Evolutionary conservation across 108 stramenopile genomes (phyloP), one percentile per base, ranked within the genome.

Genomic region (Mediolabrus comicus): DNA sequence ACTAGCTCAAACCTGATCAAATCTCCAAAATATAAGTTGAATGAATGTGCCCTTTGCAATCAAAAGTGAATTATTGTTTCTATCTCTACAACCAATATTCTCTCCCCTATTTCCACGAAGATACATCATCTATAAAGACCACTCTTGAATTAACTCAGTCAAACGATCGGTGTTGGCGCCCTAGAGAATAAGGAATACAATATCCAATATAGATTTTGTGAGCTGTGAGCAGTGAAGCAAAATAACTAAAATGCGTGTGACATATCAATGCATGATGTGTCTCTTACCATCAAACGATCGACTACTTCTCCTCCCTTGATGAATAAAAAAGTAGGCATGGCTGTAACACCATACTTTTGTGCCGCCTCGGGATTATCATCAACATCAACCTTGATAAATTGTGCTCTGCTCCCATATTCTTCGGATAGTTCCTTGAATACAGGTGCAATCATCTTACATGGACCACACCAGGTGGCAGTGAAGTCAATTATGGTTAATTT

Each of bases 321-420:
- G 62, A 95, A 95, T 4, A 93, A 31, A 84, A 97, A 97, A 0
- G 96, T 97, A 17, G 96, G 96, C 96, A 94, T 94, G 57, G 92
- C 93, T 13, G 70, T 77, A 1, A 94, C 92, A 35, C 75, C 77
- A 60, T 92, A 95, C 31, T 93, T 87, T 53, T 84, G 85, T 3
- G 92, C 92, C 4, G 92, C 84, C 10, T 93, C 92, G 1, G 87
- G 82, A 74, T 89, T 90, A 36, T 90, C 93, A 64, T 96, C 96
- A 25, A 96, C 93, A 76, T 96, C 96, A 0, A 96, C 92, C 75
- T 94, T 93, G 62, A 94, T 52, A 69, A 96, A 96, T 55, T 79
- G 77, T 35, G 86, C 82, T n/a, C 76, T 72, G 53, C 57, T 67
- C 31, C 53, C 55, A 52, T 68, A 60, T 55, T 84, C 71, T 31